Evolutionary conservation across 495 filamentous ascomycete genomes (phyloP).

Genomic region (Immersiella caudata): DNA sequence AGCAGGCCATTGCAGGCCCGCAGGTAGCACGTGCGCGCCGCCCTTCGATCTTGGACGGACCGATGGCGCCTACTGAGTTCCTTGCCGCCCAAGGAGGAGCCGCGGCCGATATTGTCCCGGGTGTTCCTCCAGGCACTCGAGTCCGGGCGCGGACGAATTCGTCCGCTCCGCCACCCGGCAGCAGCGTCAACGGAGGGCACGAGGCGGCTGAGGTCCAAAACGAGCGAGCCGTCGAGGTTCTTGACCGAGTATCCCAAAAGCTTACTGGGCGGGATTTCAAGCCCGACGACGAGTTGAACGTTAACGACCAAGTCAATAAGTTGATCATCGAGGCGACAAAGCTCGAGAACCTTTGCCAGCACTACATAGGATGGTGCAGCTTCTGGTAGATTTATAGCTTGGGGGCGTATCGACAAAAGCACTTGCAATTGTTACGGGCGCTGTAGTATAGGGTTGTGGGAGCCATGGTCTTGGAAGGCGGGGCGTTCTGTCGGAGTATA

Average conservation of each 20-base stretch:
- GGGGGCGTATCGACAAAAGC: not conserved
- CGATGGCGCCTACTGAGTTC: conserved; percentile 54
- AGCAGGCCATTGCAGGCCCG: conserved; percentile 48
- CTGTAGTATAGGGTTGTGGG: not conserved
- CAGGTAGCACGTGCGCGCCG: conserved; percentile 55
- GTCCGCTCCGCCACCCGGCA: conserved; percentile 36
- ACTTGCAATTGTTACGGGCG: not conserved
- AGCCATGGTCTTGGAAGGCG: not conserved
- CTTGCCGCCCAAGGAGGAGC: conserved; percentile 48
- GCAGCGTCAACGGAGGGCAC: conserved; percentile 33
- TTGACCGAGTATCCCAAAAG: conserved; percentile 92
- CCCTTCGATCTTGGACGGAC: conserved; percentile 71
- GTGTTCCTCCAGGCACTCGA: conserved; percentile 53
- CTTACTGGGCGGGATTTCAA: conserved; percentile 75
- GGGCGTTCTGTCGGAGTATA: not conserved
- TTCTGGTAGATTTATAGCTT: conserved; percentile 64
- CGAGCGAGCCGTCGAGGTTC: conserved; percentile 85
- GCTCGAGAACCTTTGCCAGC: conserved; percentile 95
- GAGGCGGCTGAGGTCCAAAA: conserved; percentile 81
- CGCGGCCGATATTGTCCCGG: conserved; percentile 41
- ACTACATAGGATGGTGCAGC: conserved; percentile 97
- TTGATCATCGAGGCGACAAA: conserved; percentile 93
- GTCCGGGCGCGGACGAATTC: conserved; percentile 59
- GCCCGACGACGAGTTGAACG: conserved; percentile 73
- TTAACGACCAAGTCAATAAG: conserved; percentile 91